phyloP scores from a whole-genome alignment of 495 filamentous ascomycete genomes.

The Apodospora peruviana region DNA sequence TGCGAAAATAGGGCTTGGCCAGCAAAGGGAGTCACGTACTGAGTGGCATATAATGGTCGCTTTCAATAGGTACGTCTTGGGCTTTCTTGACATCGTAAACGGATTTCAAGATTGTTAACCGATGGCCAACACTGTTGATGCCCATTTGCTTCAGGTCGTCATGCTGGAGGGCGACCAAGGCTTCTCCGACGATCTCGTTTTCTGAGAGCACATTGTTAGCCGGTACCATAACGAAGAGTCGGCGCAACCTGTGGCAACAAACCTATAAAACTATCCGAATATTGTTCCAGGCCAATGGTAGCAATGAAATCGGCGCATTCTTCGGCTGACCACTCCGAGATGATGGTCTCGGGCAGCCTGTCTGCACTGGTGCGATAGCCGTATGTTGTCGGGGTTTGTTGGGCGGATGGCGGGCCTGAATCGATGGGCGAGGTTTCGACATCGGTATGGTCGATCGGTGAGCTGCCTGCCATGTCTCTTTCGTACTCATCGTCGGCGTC shows the following conservation, averaged over 20 bases:
- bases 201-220: conserved; percentile 50
- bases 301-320: conserved; percentile 84
- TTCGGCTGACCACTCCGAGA: conserved; percentile 82
- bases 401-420: conserved; percentile 70
- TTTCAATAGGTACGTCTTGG: conserved; percentile 83
- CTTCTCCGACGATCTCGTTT: conserved; percentile 90
- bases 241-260: background rate
- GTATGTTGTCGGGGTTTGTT: conserved; percentile 86
- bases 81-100: conserved; percentile 94
- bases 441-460: conserved; percentile 67
- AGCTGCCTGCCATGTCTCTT: conserved; percentile 65
- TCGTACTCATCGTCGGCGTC: conserved; percentile 96
- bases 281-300: conserved; percentile 74
- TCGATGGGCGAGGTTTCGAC: conserved; percentile 76
- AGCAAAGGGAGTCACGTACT: conserved; percentile 53
- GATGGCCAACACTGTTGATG: conserved; percentile 84
- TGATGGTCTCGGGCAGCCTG: conserved; percentile 68
- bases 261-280: conserved; percentile 75
- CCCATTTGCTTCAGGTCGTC: conserved; percentile 94
- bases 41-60: conserved; percentile 88
- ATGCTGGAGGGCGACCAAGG: conserved; percentile 80
- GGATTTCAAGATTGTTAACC: conserved; percentile 87
- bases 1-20: background rate
- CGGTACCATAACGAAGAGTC: background rate
- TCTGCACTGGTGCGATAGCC: conserved; percentile 62